Percentiles rank a stretch among this genome's conserved stretches.
Conservation (phyloP, 306 rosid species). For the Quercus parvula region DNA sequence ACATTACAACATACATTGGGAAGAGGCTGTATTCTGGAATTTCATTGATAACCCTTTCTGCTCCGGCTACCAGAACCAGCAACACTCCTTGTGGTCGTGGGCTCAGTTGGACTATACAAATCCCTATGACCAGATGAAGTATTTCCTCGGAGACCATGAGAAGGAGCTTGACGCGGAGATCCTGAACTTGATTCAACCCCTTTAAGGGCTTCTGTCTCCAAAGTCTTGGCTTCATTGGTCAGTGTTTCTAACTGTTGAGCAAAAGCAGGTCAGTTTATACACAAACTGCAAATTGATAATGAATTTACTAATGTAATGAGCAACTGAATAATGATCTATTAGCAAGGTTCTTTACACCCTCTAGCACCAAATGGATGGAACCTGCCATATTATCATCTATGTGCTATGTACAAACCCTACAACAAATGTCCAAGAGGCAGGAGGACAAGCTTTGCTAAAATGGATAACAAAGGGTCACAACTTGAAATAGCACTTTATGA, state of each 20-base stretch:
- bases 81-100: constrained; percentile 24
- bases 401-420: neutral
- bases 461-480: neutral
- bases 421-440: neutral
- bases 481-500: neutral
- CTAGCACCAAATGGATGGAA: neutral
- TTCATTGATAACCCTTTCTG: constrained; percentile 52
- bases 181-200: constrained; percentile 48
- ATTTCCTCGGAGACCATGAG: constrained; percentile 55
- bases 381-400: neutral
- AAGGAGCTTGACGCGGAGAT: constrained; percentile 60
- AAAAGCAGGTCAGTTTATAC: constrained; percentile 14
- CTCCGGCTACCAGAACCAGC: constrained; percentile 67
- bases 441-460: neutral
- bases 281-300: constrained; percentile 2
- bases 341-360: neutral
- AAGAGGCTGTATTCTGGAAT: neutral
- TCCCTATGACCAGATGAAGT: constrained; percentile 44
- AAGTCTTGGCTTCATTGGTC: constrained; percentile 58
- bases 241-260: constrained; percentile 55
- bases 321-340: neutral
- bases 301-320: neutral
- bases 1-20: constrained; percentile 6
- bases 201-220: constrained; percentile 56
- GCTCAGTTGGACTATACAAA: constrained; percentile 31